Evolutionary conservation across 176 grass and related monocot species (phyloP).

Genomic region (Carex pumila): DNA sequence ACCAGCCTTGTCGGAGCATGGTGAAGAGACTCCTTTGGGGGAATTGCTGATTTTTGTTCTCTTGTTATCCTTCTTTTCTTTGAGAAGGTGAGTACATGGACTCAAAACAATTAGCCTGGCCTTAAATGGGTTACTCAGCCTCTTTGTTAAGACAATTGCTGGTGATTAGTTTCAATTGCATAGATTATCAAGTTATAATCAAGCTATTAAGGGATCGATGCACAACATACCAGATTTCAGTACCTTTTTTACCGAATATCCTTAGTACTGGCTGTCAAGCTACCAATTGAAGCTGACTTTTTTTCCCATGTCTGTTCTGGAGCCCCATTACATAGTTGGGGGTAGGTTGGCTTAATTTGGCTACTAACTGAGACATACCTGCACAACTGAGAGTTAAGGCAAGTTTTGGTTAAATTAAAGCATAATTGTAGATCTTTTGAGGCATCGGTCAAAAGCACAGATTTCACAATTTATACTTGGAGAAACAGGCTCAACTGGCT

Average conservation of each 20-base stretch:
- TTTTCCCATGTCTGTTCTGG: neutral
- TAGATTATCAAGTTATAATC: neutral
- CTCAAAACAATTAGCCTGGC: neutral
- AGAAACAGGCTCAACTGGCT: neutral
- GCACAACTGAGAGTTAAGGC: neutral
- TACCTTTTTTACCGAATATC: neutral
- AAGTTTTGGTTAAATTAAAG: neutral
- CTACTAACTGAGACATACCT: neutral
- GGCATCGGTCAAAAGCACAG: neutral
- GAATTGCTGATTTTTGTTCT: conserved; percentile 59
- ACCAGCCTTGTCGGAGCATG: conserved; percentile 57
- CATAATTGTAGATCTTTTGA: neutral
- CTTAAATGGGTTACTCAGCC: neutral
- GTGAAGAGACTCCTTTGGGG: conserved; percentile 63
- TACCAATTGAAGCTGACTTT: neutral
- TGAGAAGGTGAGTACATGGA: conserved; percentile 50
- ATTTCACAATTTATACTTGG: neutral
- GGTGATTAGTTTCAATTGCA: neutral
- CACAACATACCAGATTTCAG: neutral
- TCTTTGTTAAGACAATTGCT: neutral
- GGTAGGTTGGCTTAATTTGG: neutral
- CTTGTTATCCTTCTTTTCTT: conserved; percentile 59
- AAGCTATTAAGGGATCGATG: neutral
- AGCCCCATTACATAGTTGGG: neutral
- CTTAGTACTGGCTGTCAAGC: neutral